These are phyloP conservation scores for Trichoderma aggressivum DNA, from an alignment of 2,329 filamentous ascomycete genomes.

Conservation along the genomic window DNA sequence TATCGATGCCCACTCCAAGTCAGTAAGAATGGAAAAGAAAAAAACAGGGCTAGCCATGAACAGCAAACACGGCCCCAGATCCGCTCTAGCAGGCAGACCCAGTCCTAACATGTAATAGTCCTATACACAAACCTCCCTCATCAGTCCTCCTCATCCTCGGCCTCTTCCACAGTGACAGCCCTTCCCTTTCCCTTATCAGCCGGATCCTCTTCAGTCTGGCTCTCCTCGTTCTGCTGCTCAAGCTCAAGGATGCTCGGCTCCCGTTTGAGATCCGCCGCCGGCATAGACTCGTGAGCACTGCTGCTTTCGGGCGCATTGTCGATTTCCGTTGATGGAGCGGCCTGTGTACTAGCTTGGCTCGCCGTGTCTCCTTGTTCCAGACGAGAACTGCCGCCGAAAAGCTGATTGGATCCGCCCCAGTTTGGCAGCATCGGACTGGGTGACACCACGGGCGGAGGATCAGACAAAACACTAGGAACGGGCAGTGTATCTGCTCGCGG, in stretches of 20 bases:
- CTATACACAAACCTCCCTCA: not conserved
- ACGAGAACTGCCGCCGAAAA: slow-evolving; percentile 39
- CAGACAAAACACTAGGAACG: slow-evolving; percentile 19
- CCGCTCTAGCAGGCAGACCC: not conserved
- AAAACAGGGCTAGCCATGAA: not conserved
- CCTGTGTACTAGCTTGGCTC: slow-evolving; percentile 5
- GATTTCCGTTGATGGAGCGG: slow-evolving; percentile 11
- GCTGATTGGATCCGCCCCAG: slow-evolving; percentile 50
- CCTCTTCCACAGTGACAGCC: slow-evolving; percentile 47
- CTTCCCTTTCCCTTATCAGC: slow-evolving; percentile 42
- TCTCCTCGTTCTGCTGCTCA: slow-evolving; percentile 15
- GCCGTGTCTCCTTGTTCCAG: slow-evolving; percentile 25
- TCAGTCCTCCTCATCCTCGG: slow-evolving; percentile 36
- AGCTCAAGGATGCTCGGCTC: slow-evolving; percentile 20
- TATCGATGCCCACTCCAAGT: not conserved
- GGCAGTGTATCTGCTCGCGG: not conserved
- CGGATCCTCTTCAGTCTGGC: slow-evolving; percentile 15
- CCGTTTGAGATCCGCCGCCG: slow-evolving; percentile 8
- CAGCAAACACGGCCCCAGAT: not conserved
- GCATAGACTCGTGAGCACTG: slow-evolving; percentile 3
- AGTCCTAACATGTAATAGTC: not conserved
- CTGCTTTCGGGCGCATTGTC: not conserved
- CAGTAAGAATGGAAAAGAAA: not conserved
- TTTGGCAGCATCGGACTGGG: slow-evolving; percentile 48
- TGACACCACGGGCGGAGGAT: slow-evolving; percentile 40